Evolutionary conservation across 2,329 filamentous ascomycete genomes (phyloP), one percentile per base, ranked within the genome.

Genomic region (Lachnellula arida): DNA sequence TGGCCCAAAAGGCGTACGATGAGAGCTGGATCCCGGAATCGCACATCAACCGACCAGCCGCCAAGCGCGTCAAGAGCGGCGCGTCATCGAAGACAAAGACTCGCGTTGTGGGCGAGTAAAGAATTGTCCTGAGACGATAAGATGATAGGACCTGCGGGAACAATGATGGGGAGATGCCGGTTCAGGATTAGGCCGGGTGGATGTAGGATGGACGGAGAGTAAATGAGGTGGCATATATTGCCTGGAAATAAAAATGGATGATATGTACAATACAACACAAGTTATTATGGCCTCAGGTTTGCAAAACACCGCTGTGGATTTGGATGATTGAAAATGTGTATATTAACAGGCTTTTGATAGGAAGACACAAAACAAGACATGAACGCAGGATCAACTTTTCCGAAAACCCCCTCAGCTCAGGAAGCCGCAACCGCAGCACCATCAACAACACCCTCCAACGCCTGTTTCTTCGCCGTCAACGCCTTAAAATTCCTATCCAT

Each of bases 31-130:
- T 70, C 35, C 68, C 68, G 4, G 65, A 68, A 39, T 85, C 88
- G 72, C 92, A 97, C 75, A 84, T 97, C 73, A 89, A 93, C 78
- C 87, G 89, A 66, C 92, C 93, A 39, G 80, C 88, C 65, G 88
- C 83, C 55, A 81, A 81, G 73, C 81, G 83, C 62, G 80, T 82
- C 73, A 86, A 85, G 81, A 82, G 79, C 63, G 74, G 78, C 62
- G 54, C 62, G 7, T 60, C 58, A 7, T 54, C 61, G 49, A 65
- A 65, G 56, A 28, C 32, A 42, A 66, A 68, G 62, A 60, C 55
- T 37, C 55, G 55, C 46, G 48, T 60, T 44, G 52, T 58, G 9
- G 50, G 55, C 14, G 57, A 60, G 44, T 55, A 51, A 51, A 28
- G 44, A 3, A 47, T 25, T 8, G 23, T 19, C 15, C 17, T n/a